Evolutionary conservation across 2,329 filamentous ascomycete species (phyloP), one percentile per base, ranked within the genome.

Genomic region (Curvularia eragrostidis): DNA sequence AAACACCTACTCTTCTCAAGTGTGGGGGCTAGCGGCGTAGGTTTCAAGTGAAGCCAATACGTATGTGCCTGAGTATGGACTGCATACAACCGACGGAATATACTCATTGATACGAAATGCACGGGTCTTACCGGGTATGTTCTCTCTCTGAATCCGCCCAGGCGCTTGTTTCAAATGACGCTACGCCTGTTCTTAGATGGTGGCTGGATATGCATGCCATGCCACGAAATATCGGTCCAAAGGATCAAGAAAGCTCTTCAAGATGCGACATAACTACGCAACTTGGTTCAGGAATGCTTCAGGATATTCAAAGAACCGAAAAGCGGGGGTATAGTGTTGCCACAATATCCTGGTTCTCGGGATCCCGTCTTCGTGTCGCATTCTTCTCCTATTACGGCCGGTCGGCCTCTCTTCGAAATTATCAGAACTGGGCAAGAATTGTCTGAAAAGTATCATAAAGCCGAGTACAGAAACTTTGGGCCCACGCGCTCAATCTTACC

Each of bases 1-100:
- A 38, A 18, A 41, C 36, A 21, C 12, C 24, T 32, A 42, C 23
- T 50, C n/a, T n/a, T 41, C 24, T 30, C 36, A 26, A 10, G 10
- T 39, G 48, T 41, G 48, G 48, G 48, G 36, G 48, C 48, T 41
- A 50, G 24, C 23, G 48, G 36, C 48, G 24, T 26, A 28, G 21
- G 21, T 39, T 49, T 49, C 34, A 39, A 9, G 34, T 39, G 28
- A 9, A 30, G 4, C 10, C 10, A 8, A 30, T 30, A 8, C 28
- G 7, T 30, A 8, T 30, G 10, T 12, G 28, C 28, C 5, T 30
- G 10, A 8, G 8, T 30, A 30, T n/a, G n/a, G 4, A 30, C 8
- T 8, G 10, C 28, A 30, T 30, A 12, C 28, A 30, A 30, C 28
- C 28, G 5, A 30, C 2, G 28, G 8, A 36, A 36, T 13, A 5